These are phyloP conservation scores for Arachnomyces sp. DNA, from an alignment of 2,329 filamentous ascomycete genomes.

Conservation along the genomic window DNA sequence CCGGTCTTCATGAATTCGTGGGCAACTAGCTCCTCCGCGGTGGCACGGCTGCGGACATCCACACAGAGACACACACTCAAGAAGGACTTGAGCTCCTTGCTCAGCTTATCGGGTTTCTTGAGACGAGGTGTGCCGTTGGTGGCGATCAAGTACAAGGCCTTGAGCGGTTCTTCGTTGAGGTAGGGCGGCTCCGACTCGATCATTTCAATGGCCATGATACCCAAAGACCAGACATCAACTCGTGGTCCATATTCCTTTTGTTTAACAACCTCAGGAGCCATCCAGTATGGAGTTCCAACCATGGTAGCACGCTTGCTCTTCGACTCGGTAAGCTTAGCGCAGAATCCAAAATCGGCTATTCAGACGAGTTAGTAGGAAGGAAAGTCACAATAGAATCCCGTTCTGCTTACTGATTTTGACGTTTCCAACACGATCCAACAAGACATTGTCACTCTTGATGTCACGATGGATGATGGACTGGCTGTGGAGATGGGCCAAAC, in stretches of 20 bases:
- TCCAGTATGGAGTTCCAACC: slow-evolving; percentile 99
- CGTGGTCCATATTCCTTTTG: slow-evolving; percentile 98
- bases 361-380: slow-evolving; percentile 18
- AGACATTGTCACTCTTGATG: slow-evolving; percentile 98
- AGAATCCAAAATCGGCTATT: slow-evolving; percentile 97
- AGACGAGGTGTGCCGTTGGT: slow-evolving; percentile 94
- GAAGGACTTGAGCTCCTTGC: slow-evolving; percentile 97
- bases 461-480: slow-evolving; percentile 98
- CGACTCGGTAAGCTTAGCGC: slow-evolving; percentile 92
- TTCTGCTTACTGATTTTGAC: slow-evolving; percentile 84
- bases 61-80: slow-evolving; percentile 93
- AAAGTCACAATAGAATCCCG: too few relatives aligned
- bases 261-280: slow-evolving; percentile 98
- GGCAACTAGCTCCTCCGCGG: slow-evolving; percentile 76
- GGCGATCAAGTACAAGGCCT: slow-evolving; percentile 93
- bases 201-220: slow-evolving; percentile 99
- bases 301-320: slow-evolving; percentile 97
- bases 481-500: slow-evolving; percentile 84
- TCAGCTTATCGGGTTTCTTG: slow-evolving; percentile 97
- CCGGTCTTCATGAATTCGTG: slow-evolving; percentile 94
- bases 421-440: slow-evolving; percentile 86
- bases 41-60: slow-evolving; percentile 89
- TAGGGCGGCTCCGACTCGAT: slow-evolving; percentile 98
- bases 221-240: slow-evolving; percentile 97
- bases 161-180: slow-evolving; percentile 93